Conservation (phyloP, 192 early-diverging fungal species). For the Phycomyces blakesleeanus region DNA sequence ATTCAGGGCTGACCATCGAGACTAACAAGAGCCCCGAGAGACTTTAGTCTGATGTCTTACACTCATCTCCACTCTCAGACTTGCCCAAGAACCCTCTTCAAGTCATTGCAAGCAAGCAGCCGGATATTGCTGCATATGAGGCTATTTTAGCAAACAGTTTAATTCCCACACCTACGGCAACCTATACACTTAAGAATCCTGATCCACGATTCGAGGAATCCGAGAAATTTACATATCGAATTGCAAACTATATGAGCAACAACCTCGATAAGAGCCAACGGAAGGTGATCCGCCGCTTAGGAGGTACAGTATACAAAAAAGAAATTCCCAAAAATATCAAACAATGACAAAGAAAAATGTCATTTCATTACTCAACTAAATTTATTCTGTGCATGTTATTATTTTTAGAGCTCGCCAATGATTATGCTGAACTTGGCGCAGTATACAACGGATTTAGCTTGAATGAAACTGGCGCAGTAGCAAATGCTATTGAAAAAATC, state of each 20-base stretch:
- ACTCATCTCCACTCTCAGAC: constrained; percentile 64
- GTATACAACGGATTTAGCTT: constrained; percentile 94
- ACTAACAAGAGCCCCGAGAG: not conserved
- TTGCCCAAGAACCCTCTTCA: constrained; percentile 66
- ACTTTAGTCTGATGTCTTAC: constrained; percentile 60
- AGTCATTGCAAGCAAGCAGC: constrained; percentile 19
- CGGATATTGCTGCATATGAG: constrained; percentile 2
- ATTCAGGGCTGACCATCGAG: no score
- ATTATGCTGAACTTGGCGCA: constrained; percentile 87
- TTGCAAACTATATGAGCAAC: constrained; percentile 74
- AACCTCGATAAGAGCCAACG: constrained; percentile 71
- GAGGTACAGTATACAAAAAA: constrained; percentile 35
- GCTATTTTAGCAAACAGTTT: constrained; percentile 15
- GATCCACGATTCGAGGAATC: constrained; percentile 87
- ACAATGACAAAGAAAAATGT: no score
- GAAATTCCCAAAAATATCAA: not conserved
- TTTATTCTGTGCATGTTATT: no score
- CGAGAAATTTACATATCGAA: constrained; percentile 88
- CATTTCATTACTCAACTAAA: no score
- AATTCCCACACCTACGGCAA: constrained; percentile 51
- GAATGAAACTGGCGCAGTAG: constrained; percentile 68
- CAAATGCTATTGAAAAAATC: constrained; percentile 84
- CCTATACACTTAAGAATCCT: constrained; percentile 58
- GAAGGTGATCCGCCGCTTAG: constrained; percentile 65
- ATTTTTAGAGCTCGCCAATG: constrained; percentile 41